Base-by-base conservation (phyloP, 2,329 filamentous ascomycete species). In the Neocatenulostroma microsporum region DNA sequence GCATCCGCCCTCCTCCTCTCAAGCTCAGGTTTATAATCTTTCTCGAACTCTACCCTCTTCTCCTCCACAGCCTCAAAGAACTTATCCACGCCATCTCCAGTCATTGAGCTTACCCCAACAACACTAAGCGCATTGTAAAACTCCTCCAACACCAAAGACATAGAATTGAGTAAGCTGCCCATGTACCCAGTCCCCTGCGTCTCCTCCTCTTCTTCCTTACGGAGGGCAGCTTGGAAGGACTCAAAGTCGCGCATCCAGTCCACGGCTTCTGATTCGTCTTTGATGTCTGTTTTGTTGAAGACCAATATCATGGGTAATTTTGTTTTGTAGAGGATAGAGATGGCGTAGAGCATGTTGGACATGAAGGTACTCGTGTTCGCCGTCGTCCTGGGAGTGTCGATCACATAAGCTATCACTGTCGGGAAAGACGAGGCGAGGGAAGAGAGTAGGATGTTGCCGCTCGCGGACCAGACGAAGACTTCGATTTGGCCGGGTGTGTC, bases 241-340 rank as follows among this genome's bases (percentile, higher is more conserved):
- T 98, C 91, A 55, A 95, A 98, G 62, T 98, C 89, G 5, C 88
- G 94, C 91, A 98, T 98, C 91, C 93, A 98, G 58, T 96, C 87
- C 65, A 89, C 91, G 1, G 88, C 91, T 18, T 76, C 74, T 0
- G 87, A 85, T 57, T 94, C 85, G 54, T 93, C 83, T 60, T 94
- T 86, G 27, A 94, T 86, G 55, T 98, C 91, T 0, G 88, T 95
- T 69, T 98, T 98, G 71, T 98, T 98, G 72, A 98, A 96, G 9
- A 98, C 91, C 6, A 98, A 68, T 36, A 98, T 93, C 91, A 98
- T 98, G 18, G 91, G 91, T 0, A 98, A 72, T 60, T 94, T 94
- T 2, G 89, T 96, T 70, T 96, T 96, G 75, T 98, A 98, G 12
- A 98, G 75, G 47, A 98, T 98, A 42, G 84, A 94, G 71, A 91